Percentiles rank a stretch among this genome's conserved stretches.
These are phyloP conservation scores for Barnettozyma sucrosica DNA, from an alignment of 805 yeast genomes.

Conservation along the genomic window DNA sequence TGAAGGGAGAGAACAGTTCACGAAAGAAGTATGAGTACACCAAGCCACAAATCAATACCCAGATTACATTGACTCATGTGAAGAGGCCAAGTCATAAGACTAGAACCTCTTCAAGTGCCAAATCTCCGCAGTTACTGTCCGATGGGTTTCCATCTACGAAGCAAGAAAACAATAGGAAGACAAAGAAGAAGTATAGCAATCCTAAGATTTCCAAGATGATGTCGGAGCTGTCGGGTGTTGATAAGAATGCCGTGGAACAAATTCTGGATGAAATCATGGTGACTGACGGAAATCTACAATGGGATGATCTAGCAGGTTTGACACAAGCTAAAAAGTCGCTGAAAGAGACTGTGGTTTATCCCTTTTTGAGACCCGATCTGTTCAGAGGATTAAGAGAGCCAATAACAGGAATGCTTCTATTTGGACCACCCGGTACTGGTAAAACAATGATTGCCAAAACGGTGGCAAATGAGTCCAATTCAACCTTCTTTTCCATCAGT, in stretches of 20 bases:
- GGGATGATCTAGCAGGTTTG: conserved; percentile 95
- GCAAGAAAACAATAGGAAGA: neutral
- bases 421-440: conserved; percentile 99
- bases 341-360: conserved; percentile 94
- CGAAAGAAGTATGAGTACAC: conserved; percentile 19
- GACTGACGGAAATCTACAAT: conserved; percentile 83
- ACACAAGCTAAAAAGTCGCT: conserved; percentile 83
- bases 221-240: conserved; percentile 56
- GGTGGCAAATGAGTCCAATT: conserved; percentile 90
- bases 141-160: neutral
- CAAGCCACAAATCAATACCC: conserved; percentile 25
- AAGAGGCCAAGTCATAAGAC: conserved; percentile 4
- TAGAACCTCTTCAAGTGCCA: neutral
- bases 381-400: conserved; percentile 91
- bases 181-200: conserved; percentile 14
- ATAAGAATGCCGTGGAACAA: conserved; percentile 70
- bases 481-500: conserved; percentile 87
- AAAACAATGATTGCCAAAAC: conserved; percentile 97
- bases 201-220: conserved; percentile 26
- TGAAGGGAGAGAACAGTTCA: conserved; percentile 1
- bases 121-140: neutral
- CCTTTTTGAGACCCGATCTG: conserved; percentile 88
- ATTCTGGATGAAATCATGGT: conserved; percentile 84
- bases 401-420: conserved; percentile 89
- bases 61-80: conserved; percentile 21